These are phyloP conservation scores for Claviceps lovelessii DNA, from an alignment of 2,329 filamentous ascomycete species.

Conservation along the genomic window DNA sequence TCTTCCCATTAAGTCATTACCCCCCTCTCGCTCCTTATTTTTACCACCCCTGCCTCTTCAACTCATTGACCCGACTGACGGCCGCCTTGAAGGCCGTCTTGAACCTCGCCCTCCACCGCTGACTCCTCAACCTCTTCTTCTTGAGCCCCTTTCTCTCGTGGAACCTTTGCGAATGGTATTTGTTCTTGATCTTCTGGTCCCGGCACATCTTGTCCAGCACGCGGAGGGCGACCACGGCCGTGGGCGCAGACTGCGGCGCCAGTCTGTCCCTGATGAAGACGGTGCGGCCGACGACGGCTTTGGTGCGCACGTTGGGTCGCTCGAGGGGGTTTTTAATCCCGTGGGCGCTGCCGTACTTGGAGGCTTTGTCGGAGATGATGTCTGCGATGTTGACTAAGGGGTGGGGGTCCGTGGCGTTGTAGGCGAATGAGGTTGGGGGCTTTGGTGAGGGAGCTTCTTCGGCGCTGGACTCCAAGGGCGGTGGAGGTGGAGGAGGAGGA, in stretches of 20 bases:
- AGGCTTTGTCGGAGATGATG: conserved; percentile 20
- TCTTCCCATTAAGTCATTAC: neutral
- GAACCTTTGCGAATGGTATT: conserved; percentile 47
- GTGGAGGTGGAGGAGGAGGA: conserved; percentile 7
- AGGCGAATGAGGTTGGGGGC: neutral
- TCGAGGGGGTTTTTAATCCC: conserved; percentile 12
- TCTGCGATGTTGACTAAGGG: conserved; percentile 19
- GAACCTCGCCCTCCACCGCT: conserved; percentile 58
- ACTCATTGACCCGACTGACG: conserved; percentile 48
- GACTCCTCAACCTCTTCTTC: conserved; percentile 57
- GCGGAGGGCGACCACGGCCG: conserved; percentile 30
- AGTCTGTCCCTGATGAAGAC: conserved; percentile 22
- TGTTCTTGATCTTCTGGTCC: conserved; percentile 42
- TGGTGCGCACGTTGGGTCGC: conserved; percentile 17
- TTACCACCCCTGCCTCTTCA: conserved; percentile 70
- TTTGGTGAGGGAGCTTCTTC: neutral
- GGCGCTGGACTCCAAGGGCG: neutral
- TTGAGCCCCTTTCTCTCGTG: conserved; percentile 65
- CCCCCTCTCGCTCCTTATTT: too few species aligned
- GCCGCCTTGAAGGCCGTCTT: conserved; percentile 52
- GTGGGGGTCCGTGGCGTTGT: conserved; percentile 9
- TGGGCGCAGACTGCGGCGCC: conserved; percentile 18
- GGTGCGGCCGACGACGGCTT: conserved; percentile 23
- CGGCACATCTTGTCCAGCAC: conserved; percentile 24
- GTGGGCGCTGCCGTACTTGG: conserved; percentile 10